These are phyloP conservation scores for Lyophyllum decastes DNA, from an alignment of 768 basidiomycete species.

Conservation along the genomic window DNA sequence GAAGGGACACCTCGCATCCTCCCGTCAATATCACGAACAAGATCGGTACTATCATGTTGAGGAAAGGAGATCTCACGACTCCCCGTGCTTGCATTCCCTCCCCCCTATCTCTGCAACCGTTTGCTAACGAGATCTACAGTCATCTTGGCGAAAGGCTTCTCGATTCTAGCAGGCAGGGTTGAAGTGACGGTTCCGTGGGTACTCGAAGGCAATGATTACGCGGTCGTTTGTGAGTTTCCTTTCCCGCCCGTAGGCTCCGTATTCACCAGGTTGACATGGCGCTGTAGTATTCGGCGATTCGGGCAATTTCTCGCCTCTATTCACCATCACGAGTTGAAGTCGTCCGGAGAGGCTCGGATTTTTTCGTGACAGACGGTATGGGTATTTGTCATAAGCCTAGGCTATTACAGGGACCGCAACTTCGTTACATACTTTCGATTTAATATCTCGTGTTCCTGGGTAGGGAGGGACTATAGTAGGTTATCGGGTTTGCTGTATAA, in stretches of 20 bases:
- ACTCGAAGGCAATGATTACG: conserved; percentile 22
- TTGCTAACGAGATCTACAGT: conserved; percentile 7
- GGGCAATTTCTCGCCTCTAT: conserved; percentile 37
- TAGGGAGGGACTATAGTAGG: no score
- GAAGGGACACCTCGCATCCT: conserved; percentile 14
- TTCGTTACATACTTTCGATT: no score
- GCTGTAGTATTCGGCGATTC: conserved; percentile 51
- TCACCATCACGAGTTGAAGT: conserved; percentile 26
- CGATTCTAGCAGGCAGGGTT: conserved; percentile 25
- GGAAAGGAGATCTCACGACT: conserved; percentile 26
- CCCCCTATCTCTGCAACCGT: background rate
- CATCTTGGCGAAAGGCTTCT: conserved; percentile 23
- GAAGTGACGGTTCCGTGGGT: conserved; percentile 28
- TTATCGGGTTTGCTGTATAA: no score
- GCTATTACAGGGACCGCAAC: no score
- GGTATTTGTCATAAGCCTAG: no score
- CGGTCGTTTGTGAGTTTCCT: conserved; percentile 24
- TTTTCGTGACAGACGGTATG: no score
- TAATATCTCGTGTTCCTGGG: no score
- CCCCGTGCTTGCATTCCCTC: conserved; percentile 12
- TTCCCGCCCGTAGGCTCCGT: background rate
- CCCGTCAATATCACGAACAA: conserved; percentile 42
- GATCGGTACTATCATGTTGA: conserved; percentile 32
- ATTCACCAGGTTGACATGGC: background rate
- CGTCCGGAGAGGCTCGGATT: no score